Conservation (phyloP, 1,139 yeast genomes). For the Pichia sp. region DNA sequence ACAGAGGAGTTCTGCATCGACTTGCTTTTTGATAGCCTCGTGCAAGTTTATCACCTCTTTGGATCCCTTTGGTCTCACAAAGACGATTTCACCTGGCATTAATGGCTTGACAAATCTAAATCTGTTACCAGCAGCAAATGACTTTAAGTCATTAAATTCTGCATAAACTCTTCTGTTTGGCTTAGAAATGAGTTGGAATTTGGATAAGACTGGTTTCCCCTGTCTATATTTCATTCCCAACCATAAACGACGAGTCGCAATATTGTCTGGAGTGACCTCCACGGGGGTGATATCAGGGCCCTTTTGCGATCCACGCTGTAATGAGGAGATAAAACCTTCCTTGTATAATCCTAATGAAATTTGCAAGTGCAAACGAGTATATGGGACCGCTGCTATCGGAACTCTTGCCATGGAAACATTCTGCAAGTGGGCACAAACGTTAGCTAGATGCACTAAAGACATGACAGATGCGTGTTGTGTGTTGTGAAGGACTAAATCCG, state of each 20-base stretch:
- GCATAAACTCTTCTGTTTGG: constrained; percentile 76
- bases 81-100: constrained; percentile 85
- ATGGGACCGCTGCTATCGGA: constrained; percentile 76
- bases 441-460: constrained; percentile 82
- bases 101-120: constrained; percentile 73
- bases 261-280: constrained; percentile 84
- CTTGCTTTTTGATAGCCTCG: constrained; percentile 73
- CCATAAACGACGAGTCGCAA: constrained; percentile 86
- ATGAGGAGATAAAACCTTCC: constrained; percentile 81
- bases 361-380: constrained; percentile 74
- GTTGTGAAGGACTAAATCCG: too few species aligned
- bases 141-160: constrained; percentile 55
- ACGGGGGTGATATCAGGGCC: constrained; percentile 78
- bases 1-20: constrained; percentile 75
- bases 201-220: constrained; percentile 66
- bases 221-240: constrained; percentile 83
- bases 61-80: constrained; percentile 46
- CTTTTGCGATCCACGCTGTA: constrained; percentile 80
- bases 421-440: constrained; percentile 83
- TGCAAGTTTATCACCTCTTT: constrained; percentile 63
- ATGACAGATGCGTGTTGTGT: too few species aligned
- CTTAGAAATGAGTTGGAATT: constrained; percentile 68
- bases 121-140: constrained; percentile 68
- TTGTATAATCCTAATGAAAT: constrained; percentile 79
- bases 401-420: constrained; percentile 75